Base-by-base conservation (phyloP, 2,329 filamentous ascomycete species). In the Sarocladium brachiariae region DNA sequence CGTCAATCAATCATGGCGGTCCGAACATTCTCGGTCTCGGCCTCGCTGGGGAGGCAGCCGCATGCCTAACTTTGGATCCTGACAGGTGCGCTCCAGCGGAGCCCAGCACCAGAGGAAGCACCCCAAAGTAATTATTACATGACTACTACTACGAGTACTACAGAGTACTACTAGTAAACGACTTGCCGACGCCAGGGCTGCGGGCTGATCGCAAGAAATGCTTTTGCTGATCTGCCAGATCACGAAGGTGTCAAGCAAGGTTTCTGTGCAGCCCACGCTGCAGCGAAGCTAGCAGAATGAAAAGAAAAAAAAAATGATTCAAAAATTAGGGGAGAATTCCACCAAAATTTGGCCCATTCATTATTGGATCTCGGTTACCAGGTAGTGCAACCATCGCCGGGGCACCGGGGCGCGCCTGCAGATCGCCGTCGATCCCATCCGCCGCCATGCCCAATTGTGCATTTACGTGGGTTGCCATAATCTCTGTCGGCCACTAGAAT, bases 361-460 rank as follows among this genome's bases (percentile, higher is more conserved):
- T n/a, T n/a, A n/a, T n/a, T n/a, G 11, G 6, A 45, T 45, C 39
- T 45, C 27, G 39, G 39, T 45, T 45, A n/a, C 39, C 13, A 39
- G 16, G 35, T 6, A 39, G 18, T 18, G 8, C 39, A 27, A 25
- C 39, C 39, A 25, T 45, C 39, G 23, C 35, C 35, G 35, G 35
- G 39, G 39, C 39, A 45, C 39, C 21, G 39, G 39, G 39, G 39
- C 39, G 39, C 52, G 48, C 51, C 48, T 57, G 55, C 49, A 55
- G 57, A 59, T 60, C 56, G 54, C 50, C 56, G 56, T 56, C 57
- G 58, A 60, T 60, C 58, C 52, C 52, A 45, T 45, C 39, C 39
- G 51, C 50, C 48, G 24, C 27, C 51, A 47, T 50, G 25, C 39
- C 39, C 6, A 45, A 45, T 45, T 23, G 13, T 45, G 39, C 39